Base-by-base conservation (phyloP, 176 grass and related monocot genomes). In the Chrysopogon serrulatus region DNA sequence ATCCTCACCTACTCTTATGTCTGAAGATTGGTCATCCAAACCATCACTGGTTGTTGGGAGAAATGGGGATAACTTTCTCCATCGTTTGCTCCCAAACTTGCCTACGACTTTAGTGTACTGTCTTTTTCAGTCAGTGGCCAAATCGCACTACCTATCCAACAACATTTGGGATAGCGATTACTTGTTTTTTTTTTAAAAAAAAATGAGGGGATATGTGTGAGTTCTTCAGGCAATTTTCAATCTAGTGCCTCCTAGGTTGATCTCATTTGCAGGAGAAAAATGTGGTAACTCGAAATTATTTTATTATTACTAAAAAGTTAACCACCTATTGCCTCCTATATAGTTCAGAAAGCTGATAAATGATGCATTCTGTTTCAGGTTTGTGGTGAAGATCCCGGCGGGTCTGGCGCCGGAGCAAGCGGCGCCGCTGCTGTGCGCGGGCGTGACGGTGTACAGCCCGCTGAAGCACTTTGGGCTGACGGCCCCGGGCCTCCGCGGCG, bases 371-470 rank as follows among this genome's bases (percentile, higher is more conserved):
- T 47, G 2, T 10, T 42, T 1, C 72, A 98, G 96, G 81, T 99
- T 99, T 42, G 85, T 90, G n/a, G 83, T 96, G 83, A 96, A 89
- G 92, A 87, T 99, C 31, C 96, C 96, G 0, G 73, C 74, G 0
- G 91, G 91, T 10, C 87, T 99, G 3, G 89, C 96, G 0, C 89
- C 83, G 26, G 96, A 99, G 69, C 96, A 99, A 64, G 93, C 96
- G 51, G 96, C 91, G 24, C 96, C 96, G 8, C 85, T 99, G 43
- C 90, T 99, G 21, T 99, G 96, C 51, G 96, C 96, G 9, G 96
- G 96, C 4, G 81, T 99, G 41, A 99, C 96, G 0, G 91, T 99
- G 30, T 99, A 99, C 89, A 99, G 96, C 82, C 96, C 96, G 13
- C 79, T 99, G 77, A 99, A 96, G 81, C 91, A 96, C 85, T 96